Evolutionary conservation across 1,284 basidiomycete genomes (phyloP), one percentile per base, ranked within the genome.

Genomic region (Microbotryum scabiosae): DNA sequence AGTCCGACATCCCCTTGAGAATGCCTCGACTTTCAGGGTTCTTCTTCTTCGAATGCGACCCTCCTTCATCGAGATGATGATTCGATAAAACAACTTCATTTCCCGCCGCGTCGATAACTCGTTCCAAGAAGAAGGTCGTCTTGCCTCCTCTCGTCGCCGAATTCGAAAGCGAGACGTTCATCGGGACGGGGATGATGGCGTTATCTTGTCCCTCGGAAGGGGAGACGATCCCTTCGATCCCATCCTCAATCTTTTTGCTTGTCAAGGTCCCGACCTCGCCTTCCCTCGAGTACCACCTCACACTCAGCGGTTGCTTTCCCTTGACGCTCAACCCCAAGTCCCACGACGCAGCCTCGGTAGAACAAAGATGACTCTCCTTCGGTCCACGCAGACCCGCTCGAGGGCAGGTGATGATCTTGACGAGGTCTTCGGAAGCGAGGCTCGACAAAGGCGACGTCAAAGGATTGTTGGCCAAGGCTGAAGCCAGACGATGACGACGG

Each of bases 401-500:
- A 1, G 91, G 91, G 73, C 91, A 96, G 23, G 88, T 87, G 10
- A 85, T 85, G 57, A 94, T 77, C 0, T 83, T 81, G n/a, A 88
- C 80, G 60, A 86, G 82, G n/a, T 81, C 78, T 20, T 84, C 74
- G 55, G 12, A 57, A 28, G 45, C 70, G 14, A 41, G 36, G 14
- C 6, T 7, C 21, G 46, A 32, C n/a, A 30, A 45, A 41, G 2
- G 48, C 50, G 18, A 48, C 18, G 41, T 18, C 51, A 46, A 12
- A 62, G 23, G 18, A 58, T 32, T 16, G 60, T 56, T 10, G 23
- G 43, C 23, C 20, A 25, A 47, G 43, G 28, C 14, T 47, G 54
- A 46, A 46, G n/a, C 44, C 44, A 41, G 36, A 41, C 57, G 59
- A 50, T 60, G 62, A 3, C 66, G 54, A 0, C 84, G 81, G 45